Evolutionary conservation across 2,329 filamentous ascomycete species (phyloP), one percentile per base, ranked within the genome.

Genomic region (Nemania diffusa): DNA sequence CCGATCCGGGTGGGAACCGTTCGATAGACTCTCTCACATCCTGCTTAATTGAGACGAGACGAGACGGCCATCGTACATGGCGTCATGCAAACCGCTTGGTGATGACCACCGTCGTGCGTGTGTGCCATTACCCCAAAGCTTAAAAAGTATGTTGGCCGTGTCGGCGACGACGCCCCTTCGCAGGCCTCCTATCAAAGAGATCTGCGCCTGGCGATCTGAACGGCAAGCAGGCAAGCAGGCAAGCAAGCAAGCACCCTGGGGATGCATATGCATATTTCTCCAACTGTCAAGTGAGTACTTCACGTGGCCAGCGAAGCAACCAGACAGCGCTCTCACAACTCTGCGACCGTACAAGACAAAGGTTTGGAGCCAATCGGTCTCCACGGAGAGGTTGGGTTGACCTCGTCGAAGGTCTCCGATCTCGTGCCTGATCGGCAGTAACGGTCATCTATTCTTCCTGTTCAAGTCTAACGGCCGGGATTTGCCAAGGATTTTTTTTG

Each of bases 351-450:
- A 58, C 53, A 53, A 63, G 26, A 27, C 20, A 32, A 15, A 24
- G 29, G 11, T 46, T 56, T 50, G 60, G 57, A 34, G 60, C 56
- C 51, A 53, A 48, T 27, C 40, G 20, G 24, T 51, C 52, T 34
- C 48, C 17, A 57, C 57, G 51, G 34, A 42, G 60, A 60, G 24
- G 55, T 34, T 51, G 42, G 40, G 42, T 57, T 60, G 64, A 20
- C 27, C 15, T 58, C 46, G 37, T 55, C 50, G 51, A 64, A n/a
- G 53, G 26, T 26, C 44, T 57, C 62, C 57, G 56, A 63, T 66
- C 67, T 63, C 56, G 67, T 69, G 63, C 67, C 67, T 69, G 67
- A 69, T 69, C 67, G 53, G 67, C 63, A 64, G 67, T 64, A 67
- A 69, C 67, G 63, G 48, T 69, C 60, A 29, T 69, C 58, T 69